phyloP scores from a whole-genome alignment of 768 basidiomycete genomes.

The Podaxis rugospora region DNA sequence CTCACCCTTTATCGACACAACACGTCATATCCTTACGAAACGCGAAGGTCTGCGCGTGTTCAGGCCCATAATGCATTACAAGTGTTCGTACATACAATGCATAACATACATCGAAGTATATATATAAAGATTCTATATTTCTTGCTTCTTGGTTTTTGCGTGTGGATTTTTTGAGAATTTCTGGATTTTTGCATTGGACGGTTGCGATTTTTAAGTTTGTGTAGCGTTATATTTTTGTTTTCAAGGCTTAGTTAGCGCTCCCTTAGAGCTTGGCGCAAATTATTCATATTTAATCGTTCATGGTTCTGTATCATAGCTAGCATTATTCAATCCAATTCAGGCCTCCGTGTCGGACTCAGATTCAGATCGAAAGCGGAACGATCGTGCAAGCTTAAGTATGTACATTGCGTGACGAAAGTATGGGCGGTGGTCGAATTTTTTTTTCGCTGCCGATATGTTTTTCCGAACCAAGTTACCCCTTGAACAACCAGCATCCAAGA shows the following conservation, averaged over 20 bases:
- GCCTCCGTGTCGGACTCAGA: background rate
- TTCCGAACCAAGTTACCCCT: background rate
- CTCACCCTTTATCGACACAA: background rate
- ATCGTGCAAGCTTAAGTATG: background rate
- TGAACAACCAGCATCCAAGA: background rate
- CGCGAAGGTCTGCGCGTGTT: constrained; percentile 8
- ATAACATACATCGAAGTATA: background rate
- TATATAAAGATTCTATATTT: background rate
- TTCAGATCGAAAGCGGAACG: background rate
- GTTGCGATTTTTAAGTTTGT: background rate
- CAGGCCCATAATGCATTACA: constrained; percentile 4
- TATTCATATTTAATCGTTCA: background rate
- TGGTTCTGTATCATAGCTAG: background rate
- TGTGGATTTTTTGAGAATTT: background rate
- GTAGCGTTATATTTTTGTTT: too few species aligned
- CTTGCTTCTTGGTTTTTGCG: background rate
- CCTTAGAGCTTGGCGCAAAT: background rate
- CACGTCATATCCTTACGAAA: background rate
- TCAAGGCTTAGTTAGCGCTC: too few species aligned
- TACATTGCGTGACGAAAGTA: too few species aligned
- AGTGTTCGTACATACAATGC: background rate
- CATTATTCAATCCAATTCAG: background rate
- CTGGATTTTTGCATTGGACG: background rate
- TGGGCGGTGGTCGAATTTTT: too few species aligned
- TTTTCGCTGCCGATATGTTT: background rate